phyloP scores from a whole-genome alignment of 306 rosid species.

The Dryas octopetala region DNA sequence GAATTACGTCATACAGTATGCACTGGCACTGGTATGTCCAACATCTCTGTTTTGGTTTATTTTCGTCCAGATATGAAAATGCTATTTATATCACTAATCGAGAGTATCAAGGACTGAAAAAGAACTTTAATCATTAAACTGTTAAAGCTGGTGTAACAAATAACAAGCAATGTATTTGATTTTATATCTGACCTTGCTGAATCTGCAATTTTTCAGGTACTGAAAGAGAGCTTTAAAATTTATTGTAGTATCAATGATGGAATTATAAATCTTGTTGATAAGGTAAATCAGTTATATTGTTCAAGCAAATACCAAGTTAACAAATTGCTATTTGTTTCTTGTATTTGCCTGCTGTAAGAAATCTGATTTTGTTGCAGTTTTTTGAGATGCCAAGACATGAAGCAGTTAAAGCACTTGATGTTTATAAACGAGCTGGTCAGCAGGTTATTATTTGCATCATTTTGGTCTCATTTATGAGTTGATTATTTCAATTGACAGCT shows the following conservation, averaged over 20 bases:
- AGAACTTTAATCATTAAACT: background rate
- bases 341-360: constrained; percentile 13
- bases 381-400: constrained; percentile 99
- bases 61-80: background rate
- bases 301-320: constrained; percentile 9
- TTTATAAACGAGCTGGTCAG: constrained; percentile 96
- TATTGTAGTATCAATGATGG: constrained; percentile 93
- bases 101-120: background rate
- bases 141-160: background rate
- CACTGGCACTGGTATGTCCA: constrained; percentile 85
- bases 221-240: constrained; percentile 96
- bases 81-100: background rate
- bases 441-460: constrained; percentile 52
- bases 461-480: background rate
- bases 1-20: constrained; percentile 95
- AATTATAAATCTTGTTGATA: constrained; percentile 96
- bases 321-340: constrained; percentile 7
- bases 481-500: constrained; percentile 1
- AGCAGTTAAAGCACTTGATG: constrained; percentile 85
- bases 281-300: constrained; percentile 51
- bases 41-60: constrained; percentile 1
- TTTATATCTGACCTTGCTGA: constrained; percentile 21
- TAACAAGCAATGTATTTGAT: background rate
- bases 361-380: constrained; percentile 52
- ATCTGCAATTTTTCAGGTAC: constrained; percentile 60